Conservation (phyloP, 495 filamentous ascomycete species). For the Neurospora pannonica region DNA sequence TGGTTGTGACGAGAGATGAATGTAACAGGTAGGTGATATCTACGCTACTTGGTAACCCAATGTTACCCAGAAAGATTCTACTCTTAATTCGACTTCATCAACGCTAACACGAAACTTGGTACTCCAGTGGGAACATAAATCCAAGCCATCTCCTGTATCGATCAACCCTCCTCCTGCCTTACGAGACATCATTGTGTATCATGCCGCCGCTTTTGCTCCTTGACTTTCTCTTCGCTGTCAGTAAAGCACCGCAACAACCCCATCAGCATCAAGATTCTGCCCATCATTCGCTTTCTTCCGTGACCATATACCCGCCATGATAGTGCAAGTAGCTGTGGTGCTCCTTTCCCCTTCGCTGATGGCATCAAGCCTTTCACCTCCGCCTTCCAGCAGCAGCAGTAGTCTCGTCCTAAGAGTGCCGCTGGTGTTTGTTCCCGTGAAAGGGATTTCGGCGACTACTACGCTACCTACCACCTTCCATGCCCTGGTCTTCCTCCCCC, state of each 20-base stretch:
- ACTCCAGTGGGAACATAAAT: background rate
- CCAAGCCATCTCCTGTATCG: background rate
- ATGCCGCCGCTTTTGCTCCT: background rate
- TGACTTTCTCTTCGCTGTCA: background rate
- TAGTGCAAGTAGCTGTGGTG: background rate
- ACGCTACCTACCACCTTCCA: background rate
- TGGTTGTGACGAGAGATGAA: background rate
- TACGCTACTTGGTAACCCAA: background rate
- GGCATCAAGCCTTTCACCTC: background rate
- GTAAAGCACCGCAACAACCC: background rate
- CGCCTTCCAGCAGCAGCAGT: background rate
- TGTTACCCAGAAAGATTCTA: background rate
- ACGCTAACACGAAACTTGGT: background rate
- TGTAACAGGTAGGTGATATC: background rate
- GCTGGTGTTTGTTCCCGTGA: background rate
- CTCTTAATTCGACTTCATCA: background rate
- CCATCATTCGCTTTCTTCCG: background rate
- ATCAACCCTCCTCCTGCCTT: background rate
- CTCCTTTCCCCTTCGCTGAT: background rate
- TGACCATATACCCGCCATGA: background rate
- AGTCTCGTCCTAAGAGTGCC: background rate
- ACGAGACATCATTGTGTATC: background rate
- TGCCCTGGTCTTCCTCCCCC: background rate
- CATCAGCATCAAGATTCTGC: background rate
- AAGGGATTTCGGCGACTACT: background rate